Base-by-base conservation (phyloP, 345 rosid species). In the Cochlearia excelsa region DNA sequence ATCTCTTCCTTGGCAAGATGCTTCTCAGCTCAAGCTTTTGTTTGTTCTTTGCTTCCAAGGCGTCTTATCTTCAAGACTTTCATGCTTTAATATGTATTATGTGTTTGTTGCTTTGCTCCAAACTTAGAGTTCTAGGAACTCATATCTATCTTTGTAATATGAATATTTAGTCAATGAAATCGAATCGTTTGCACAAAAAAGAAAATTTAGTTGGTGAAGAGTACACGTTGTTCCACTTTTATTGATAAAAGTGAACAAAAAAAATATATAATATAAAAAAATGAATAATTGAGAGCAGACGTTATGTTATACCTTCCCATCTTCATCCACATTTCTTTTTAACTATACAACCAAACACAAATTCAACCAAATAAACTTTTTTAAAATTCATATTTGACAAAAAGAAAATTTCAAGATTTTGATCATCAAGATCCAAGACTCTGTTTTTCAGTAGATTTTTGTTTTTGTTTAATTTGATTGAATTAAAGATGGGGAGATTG, bases 401-500 rank as follows among this genome's bases (percentile, higher is more conserved):
- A 60, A 6, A 5, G 5, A 3, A 38, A 40, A 5, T 1, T 2
- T 40, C 16, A 41, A 30, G 6, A 41, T 3, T 38, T 26, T 28
- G 23, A 46, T 50, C 2, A 26, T 37, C 37, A 29, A 57, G 51
- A 63, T 70, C 63, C 23, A 68, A 2, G 61, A 47, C 57, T 61
- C 50, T 69, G 40, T 42, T 57, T 26, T 16, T 35, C 33, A 10
- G 38, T 29, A 37, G 40, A 37, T 51, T 70, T 53, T 44, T n/a
- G 23, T 33, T 3, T 33, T 6, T 4, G 43, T 48, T 54, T 16
- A 16, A 16, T 1, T 53, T 61, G 31, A 31, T 33, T 55, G 0
- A 53, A 35, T 44, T 44, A 43, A 40, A 76, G 57, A 93, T 93
- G 99, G 99, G 99, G 77, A 87, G 94, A 81, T 39, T 93, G 66